These are phyloP conservation scores for Wallemia ichthyophaga DNA, from an alignment of 1,284 basidiomycete species.

Conservation along the genomic window DNA sequence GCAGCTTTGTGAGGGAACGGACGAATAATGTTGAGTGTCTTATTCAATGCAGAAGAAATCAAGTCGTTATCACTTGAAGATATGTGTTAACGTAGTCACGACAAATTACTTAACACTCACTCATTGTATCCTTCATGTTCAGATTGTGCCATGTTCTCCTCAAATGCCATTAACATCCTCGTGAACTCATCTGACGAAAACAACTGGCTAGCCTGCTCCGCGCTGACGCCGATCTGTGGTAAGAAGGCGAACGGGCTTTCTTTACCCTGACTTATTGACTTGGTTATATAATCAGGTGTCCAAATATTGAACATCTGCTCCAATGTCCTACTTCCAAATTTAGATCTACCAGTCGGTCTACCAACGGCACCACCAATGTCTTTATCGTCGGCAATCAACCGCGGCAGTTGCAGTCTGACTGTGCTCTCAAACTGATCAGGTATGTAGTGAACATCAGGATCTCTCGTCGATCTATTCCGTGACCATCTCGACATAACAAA, in stretches of 20 bases:
- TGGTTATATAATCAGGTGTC: neutral
- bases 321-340: neutral
- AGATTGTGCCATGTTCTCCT: neutral
- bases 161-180: neutral
- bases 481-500: conserved; percentile 47
- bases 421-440: neutral
- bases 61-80: neutral
- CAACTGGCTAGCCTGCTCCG: neutral
- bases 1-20: neutral
- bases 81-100: neutral
- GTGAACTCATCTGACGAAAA: neutral
- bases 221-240: neutral
- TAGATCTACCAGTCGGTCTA: neutral
- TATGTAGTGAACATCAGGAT: neutral
- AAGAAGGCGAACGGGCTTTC: neutral
- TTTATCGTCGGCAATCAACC: neutral
- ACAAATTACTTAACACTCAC: neutral
- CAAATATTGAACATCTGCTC: neutral
- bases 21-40: neutral
- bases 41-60: neutral
- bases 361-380: neutral
- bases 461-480: neutral
- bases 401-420: neutral
- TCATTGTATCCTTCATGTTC: neutral
- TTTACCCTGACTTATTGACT: neutral